Evolutionary conservation across 2,329 filamentous ascomycete genomes (phyloP), one percentile per base, ranked within the genome.

Genomic region (Cytospora paraplurivora): DNA sequence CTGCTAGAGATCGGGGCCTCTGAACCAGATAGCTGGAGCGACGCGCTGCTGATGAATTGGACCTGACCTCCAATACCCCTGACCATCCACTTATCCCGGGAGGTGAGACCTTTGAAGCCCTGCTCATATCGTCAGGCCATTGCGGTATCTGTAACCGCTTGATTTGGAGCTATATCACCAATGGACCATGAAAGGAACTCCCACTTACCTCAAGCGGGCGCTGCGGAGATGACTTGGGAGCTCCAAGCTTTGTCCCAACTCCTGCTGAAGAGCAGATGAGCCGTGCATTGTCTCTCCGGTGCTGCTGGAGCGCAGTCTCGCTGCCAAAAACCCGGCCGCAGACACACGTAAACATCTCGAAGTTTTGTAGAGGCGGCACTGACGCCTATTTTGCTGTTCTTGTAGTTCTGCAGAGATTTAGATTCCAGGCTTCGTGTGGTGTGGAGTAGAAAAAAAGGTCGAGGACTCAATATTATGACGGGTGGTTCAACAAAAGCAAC

Each of bases 41-140:
- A 62, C 1, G 15, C 13, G 19, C 33, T 50, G 33, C 7, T 19
- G 41, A 62, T 15, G 2, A 19, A 49, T 2, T 10, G n/a, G 10
- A 56, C 13, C 13, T 32, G 11, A 3, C 37, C 17, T n/a, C 59
- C 59, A 21, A 37, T n/a, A n/a, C 37, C 50, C 32, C 8, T 47
- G 7, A 37, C 27, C 38, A 60, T 15, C 58, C 58, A 60, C 35
- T 7, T 10, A 1, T 60, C 58, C 37, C 27, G 52, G 15, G 27
- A 27, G 27, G n/a, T n/a, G n/a, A 53, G 37, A 3, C 21, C 27
- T 6, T 32, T 2, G 38, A 17, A 52, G 17, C 5, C n/a, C 51
- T 60, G 8, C 12, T 47, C 8, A 7, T 6, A 17, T 5, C 12
- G 50, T 60, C n/a, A 54, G n/a, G 12, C 13, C 19, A 12, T 17